Base-by-base conservation (phyloP, 1,284 basidiomycete genomes). In the Veloboletus limbatus region DNA sequence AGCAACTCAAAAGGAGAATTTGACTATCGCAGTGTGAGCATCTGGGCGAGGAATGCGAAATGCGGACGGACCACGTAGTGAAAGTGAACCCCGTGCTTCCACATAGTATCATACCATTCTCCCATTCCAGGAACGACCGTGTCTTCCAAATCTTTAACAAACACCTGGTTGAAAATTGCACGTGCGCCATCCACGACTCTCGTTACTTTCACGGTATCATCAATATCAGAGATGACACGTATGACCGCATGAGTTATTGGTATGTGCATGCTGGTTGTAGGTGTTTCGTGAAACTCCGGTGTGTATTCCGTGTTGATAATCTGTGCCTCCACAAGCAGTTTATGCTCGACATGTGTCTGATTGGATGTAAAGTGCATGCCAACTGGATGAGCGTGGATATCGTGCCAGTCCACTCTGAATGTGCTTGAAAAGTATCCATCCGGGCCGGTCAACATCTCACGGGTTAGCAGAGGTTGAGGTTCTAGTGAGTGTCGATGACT, bases 1-100 rank as follows among this genome's bases (percentile, higher is more conserved):
- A 92, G 76, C n/a, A 95, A 74, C 58, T 93, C 90, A 56, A 85
- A 89, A 0, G 94, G 94, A 0, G 87, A 85, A 62, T 97, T 97
- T 17, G 90, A 93, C 83, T 95, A 58, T 40, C 28, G 11, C 46
- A 53, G 62, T 45, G 58, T 58, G 26, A 62, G 47, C 22, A 54
- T 40, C 40, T 55, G 53, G 41, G 4, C 22, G 6, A 46, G 10
- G 21, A 36, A 33, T 13, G 34, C 17, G 3, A 11, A 5, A 24
- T 35, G 20, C 18, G 13, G 16, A 79, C 89, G 65, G 54, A 91
- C 88, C 31, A 93, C 88, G 65, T 91, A 93, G 60, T 93, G 91
- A 61, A 93, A 93, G 25, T 85, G 72, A 7, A 82, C 81, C 4
- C 88, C 88, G 20, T 74, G 74, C 9, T 66, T 70, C 73, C 79